Base-by-base conservation (phyloP, 257 asterid genomes). In the Coffea canephora region DNA sequence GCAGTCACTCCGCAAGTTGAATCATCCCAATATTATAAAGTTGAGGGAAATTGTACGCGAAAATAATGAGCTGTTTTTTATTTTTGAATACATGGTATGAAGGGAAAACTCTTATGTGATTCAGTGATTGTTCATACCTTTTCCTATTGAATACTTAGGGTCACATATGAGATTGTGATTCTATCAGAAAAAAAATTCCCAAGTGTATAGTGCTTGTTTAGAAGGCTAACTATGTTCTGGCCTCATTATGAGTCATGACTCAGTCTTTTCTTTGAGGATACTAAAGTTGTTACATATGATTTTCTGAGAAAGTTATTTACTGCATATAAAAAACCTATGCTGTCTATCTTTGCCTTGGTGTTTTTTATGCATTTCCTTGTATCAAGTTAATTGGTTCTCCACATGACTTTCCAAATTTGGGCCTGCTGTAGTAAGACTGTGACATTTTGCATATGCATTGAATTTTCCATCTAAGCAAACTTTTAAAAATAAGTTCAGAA, bases 41-140 rank as follows among this genome's bases (percentile, higher is more conserved):
- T 86, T 93, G 92, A 85, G 89, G 91, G 99, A 95, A 89, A 92
- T 95, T 82, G 99, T 95, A 81, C 86, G 89, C 79, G 97, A 95
- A 89, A 88, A 95, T 81, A 92, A 89, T 75, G 99, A 93, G 86
- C 97, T 95, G 78, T 95, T 93, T 88, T 95, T 95, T 90, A 89
- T 95, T 78, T 92, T 93, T 77, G 99, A 95, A 84, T 91, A 91
- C 91, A 93, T 95, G 99, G 99, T 94, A 94, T 81, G 49, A 34
- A 70, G 46, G 81, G 39, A 69, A 54, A 78, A 71, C 36, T 54
- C 70, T 74, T 43, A 41, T 45, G 62, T 59, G 41, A 54, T n/a
- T 66, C 43, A 25, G 62, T 59, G 41, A 54, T n/a, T 66, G 43
- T 14, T 66, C 39, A n/a, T 71, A 16, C 23, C 25, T 62, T 76